These are phyloP conservation scores for Lyophyllum semitale DNA, from an alignment of 768 basidiomycete genomes.

Conservation along the genomic window DNA sequence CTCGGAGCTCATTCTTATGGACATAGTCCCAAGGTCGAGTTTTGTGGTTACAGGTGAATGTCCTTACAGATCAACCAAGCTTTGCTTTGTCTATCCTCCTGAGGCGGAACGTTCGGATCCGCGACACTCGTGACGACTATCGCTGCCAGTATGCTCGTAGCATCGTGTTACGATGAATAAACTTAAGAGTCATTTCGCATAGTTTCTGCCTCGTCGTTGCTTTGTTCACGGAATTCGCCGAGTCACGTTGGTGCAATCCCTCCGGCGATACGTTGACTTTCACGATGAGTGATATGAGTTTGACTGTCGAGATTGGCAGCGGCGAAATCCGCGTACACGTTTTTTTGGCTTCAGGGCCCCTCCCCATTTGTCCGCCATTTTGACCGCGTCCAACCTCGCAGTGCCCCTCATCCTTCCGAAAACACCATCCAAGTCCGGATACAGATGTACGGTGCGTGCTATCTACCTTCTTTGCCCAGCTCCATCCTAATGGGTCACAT, in stretches of 20 bases:
- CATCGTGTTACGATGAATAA: not conserved
- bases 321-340: constrained; percentile 2
- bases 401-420: constrained; percentile 95
- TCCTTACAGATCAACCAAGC: not conserved
- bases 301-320: not conserved
- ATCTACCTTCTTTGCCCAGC: not conserved
- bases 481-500: constrained; percentile 2
- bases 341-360: not conserved
- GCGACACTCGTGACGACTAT: not conserved
- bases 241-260: not conserved
- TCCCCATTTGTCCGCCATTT: not conserved
- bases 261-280: not conserved
- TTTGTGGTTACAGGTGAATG: constrained; percentile 92
- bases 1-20: constrained; percentile 5
- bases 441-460: constrained; percentile 93
- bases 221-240: constrained; percentile 11
- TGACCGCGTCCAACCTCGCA: constrained; percentile 26
- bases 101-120: not conserved
- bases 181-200: not conserved
- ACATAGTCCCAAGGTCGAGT: constrained; percentile 90
- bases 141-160: not conserved
- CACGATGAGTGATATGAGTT: not conserved
- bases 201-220: not conserved
- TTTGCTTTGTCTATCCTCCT: constrained; percentile 10
- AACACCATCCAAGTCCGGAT: constrained; percentile 96